phyloP scores from a whole-genome alignment of 2,329 filamentous ascomycete genomes.

The Calcarisporium arbuscula region DNA sequence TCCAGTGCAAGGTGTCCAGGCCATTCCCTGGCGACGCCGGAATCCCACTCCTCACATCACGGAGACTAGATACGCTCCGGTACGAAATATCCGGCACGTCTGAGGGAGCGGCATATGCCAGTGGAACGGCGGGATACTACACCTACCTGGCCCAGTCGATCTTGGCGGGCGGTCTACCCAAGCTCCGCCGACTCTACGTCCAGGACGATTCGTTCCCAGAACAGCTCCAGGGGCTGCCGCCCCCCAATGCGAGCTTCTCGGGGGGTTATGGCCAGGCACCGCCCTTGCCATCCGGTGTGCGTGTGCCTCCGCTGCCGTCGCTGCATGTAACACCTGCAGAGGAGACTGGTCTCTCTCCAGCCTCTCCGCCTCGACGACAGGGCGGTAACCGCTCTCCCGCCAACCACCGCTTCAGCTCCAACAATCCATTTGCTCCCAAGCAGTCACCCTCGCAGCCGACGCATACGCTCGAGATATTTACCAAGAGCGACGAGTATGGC shows the following conservation, averaged over 20 bases:
- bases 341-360: conserved; percentile 15
- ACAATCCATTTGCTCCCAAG: conserved; percentile 49
- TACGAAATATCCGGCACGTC: conserved; percentile 70
- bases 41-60: conserved; percentile 59
- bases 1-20: conserved; percentile 44
- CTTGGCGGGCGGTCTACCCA: conserved; percentile 66
- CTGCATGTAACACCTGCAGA: conserved; percentile 19
- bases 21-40: conserved; percentile 41
- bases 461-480: conserved; percentile 53
- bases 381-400: conserved; percentile 16
- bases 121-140: conserved; percentile 62
- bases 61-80: conserved; percentile 64
- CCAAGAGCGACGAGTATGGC: conserved; percentile 51
- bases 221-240: conserved; percentile 64
- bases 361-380: conserved; percentile 19
- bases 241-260: conserved; percentile 41
- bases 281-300: conserved; percentile 21
- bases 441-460: conserved; percentile 32
- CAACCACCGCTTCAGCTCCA: conserved; percentile 48
- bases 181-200: conserved; percentile 73
- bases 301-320: conserved; percentile 13
- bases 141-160: conserved; percentile 80
- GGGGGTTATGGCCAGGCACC: conserved; percentile 24
- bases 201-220: conserved; percentile 80
- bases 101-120: conserved; percentile 50